Evolutionary conservation across 75 land plant species (phyloP).

Genomic region (Ceratopteris richardii): DNA sequence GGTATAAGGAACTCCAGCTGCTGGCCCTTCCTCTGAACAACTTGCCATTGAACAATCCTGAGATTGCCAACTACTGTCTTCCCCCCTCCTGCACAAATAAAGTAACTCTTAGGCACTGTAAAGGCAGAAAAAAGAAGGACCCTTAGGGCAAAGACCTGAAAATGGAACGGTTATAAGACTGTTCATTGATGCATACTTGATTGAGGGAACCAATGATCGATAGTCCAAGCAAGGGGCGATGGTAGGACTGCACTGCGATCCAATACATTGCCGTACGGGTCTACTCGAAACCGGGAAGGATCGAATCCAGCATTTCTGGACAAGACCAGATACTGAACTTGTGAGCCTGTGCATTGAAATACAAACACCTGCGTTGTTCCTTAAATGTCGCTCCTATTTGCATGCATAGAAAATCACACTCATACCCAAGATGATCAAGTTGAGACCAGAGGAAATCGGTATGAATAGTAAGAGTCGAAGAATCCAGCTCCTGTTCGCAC

Average conservation of each 20-base stretch:
- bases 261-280: slow-evolving; percentile 88
- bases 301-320: slow-evolving; percentile 98
- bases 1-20: slow-evolving; percentile 80
- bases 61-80: slow-evolving; percentile 66
- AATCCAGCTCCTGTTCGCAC: slow-evolving; percentile 43
- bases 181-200: slow-evolving; percentile 42
- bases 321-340: neutral
- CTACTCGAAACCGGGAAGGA: slow-evolving; percentile 84
- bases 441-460: slow-evolving; percentile 77
- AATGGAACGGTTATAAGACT: too few relatives aligned
- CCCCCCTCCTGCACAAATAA: slow-evolving; percentile 81
- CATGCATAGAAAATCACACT: too few relatives aligned
- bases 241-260: slow-evolving; percentile 79
- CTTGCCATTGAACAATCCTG: slow-evolving; percentile 82
- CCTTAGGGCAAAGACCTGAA: too few relatives aligned
- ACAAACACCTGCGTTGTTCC: neutral
- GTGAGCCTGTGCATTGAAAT: neutral
- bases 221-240: slow-evolving; percentile 95
- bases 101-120: too few relatives aligned
- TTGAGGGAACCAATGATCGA: slow-evolving; percentile 96
- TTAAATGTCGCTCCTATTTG: too few relatives aligned
- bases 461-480: slow-evolving; percentile 43
- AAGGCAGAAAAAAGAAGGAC: too few relatives aligned
- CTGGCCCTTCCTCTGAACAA: slow-evolving; percentile 49
- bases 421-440: slow-evolving; percentile 91